Evolutionary conservation across 2,329 filamentous ascomycete genomes (phyloP), one percentile per base, ranked within the genome.

Genomic region (Furcasterigmium furcatum): DNA sequence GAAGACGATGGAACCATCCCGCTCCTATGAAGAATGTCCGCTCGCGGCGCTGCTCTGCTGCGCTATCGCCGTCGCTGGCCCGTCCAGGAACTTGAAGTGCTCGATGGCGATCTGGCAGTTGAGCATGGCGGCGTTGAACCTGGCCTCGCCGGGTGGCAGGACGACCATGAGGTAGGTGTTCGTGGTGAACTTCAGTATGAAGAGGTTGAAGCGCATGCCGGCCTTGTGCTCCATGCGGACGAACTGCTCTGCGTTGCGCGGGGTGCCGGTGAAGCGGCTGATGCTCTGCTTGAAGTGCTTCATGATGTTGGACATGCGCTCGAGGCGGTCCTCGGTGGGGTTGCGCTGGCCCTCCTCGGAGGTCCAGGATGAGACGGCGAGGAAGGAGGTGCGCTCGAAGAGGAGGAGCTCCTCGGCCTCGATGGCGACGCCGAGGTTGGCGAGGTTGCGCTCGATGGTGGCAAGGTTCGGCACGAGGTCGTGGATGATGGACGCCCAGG

Each of bases 401-500:
- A 99, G 75, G 2, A 97, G 84, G 25, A 97, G 81, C 72, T 99
- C 94, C 62, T 96, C 87, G 2, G 94, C 94, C 64, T 94, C 87
- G 52, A 96, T 90, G 41, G 94, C 83, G 34, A 87, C 80, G 6
- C 91, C 91, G 24, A 99, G 79, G 30, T 89, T 84, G 29, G 82
- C 80, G 9, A 99, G 79, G 63, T 97, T 88, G 18, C 81, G 80
- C 68, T 97, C 92, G 54, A 99, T 96, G 38, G 88, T 81, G 16
- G 84, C 76, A 1, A 96, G 80, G 58, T 97, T 97, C 4, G 94
- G 94, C n/a, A 97, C 94, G 38, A 99, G 78, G 62, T 92, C 91
- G 74, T 99, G 94, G 50, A 99, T 96, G 57, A 99, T 96, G 62
- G 88, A 89, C 0, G 94, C 94, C 94, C 94, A 99, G 2, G 94